Base-by-base conservation (phyloP, 345 rosid genomes). In the Stellera chamaejasme region DNA sequence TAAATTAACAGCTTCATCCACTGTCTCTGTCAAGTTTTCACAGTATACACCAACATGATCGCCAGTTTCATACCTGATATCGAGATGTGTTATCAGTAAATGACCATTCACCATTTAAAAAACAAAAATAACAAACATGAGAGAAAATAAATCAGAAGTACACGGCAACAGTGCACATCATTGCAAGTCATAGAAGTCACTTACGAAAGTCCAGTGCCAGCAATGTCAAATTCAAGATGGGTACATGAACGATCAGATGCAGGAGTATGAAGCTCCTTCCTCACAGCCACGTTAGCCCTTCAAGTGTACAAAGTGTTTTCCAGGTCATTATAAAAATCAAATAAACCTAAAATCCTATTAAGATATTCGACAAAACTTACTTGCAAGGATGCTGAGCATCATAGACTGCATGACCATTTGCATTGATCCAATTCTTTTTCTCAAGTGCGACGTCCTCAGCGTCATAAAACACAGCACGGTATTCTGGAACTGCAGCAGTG, bases 341-440 rank as follows among this genome's bases (percentile, higher is more conserved):
- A 28, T 28, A 28, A 28, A 28, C 36, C 36, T 28, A 28, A 28
- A 28, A 28, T 28, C 6, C 36, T 6, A n/a, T 28, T 28, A 28
- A 28, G 36, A 3, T 28, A 28, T 28, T 28, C 6, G 36, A 28
- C 36, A 28, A 28, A 28, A 6, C 36, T 13, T 75, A 92, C 98
- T 95, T 79, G 93, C 84, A 73, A 25, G 98, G 98, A 67, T 86
- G 98, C 57, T 88, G 98, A 53, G 80, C 77, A 64, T 92, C 98
- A 69, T 73, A 70, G 53, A 65, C 60, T 41, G 78, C 55, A 75
- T 69, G 76, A 39, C 98, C 95, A 60, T 92, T 92, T 54, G 85
- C 66, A 61, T 55, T 58, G 62, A 45, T 67, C 8, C 67, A 68
- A 68, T 62, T 69, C 60, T 52, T 68, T 54, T 77, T 76, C 63